phyloP scores from a whole-genome alignment of 2,329 filamentous ascomycete genomes.

The Endocalyx cinctus region DNA sequence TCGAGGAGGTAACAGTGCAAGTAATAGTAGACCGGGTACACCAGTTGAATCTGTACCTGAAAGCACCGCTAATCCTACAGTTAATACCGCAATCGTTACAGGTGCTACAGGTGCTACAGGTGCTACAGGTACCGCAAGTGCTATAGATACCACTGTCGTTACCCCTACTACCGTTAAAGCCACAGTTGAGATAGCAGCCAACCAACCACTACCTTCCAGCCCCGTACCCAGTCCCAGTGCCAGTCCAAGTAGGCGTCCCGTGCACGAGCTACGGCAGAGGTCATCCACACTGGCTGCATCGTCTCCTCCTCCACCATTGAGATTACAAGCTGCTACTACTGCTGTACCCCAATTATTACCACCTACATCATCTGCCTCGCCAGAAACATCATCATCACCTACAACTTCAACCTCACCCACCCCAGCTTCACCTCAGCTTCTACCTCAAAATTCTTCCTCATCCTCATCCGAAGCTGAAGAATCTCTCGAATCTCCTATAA shows the following conservation, averaged over 20 bases:
- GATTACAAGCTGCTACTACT: too few species aligned
- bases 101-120: slow-evolving; percentile 8
- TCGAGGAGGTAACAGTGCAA: slow-evolving; percentile 23
- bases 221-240: slow-evolving; percentile 16
- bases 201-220: slow-evolving; percentile 24
- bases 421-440: slow-evolving; percentile 22
- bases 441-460: slow-evolving; percentile 24
- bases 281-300: too few species aligned
- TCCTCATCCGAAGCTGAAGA: slow-evolving; percentile 26
- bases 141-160: too few species aligned
- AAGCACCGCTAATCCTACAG: slow-evolving; percentile 4
- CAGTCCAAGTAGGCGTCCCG: too few species aligned
- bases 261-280: too few species aligned
- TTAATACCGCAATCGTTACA: slow-evolving; percentile 13
- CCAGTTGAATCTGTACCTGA: slow-evolving; percentile 16
- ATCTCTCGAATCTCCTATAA: slow-evolving; percentile 17
- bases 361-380: too few species aligned
- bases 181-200: slow-evolving; percentile 8
- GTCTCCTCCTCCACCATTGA: too few species aligned
- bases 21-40: slow-evolving; percentile 7
- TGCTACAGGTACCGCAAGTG: too few species aligned
- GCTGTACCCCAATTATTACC: too few species aligned
- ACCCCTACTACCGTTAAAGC: too few species aligned
- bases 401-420: slow-evolving; percentile 20
- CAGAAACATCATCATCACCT: too few species aligned